These are phyloP conservation scores for Eucalyptus pauciflora DNA, from an alignment of 345 rosid species.

Conservation along the genomic window DNA sequence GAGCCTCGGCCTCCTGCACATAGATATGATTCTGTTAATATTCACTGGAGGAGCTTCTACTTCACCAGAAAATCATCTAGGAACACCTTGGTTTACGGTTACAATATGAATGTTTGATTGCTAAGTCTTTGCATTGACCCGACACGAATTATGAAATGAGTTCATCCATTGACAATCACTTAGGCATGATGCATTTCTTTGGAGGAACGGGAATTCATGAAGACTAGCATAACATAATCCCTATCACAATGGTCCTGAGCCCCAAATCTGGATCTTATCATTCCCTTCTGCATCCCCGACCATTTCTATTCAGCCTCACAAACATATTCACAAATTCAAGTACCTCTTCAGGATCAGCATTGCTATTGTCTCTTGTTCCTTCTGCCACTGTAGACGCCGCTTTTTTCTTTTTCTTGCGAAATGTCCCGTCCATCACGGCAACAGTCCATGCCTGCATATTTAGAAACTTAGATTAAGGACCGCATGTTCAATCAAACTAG, in stretches of 20 bases:
- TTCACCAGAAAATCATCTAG: no score
- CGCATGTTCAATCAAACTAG: neutral
- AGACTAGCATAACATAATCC: neutral
- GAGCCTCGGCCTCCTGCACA: no score
- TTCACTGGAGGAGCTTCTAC: no score
- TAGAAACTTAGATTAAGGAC: neutral
- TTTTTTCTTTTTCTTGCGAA: neutral
- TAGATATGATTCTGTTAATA: no score
- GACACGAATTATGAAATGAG: neutral
- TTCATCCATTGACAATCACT: neutral
- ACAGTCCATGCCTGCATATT: neutral
- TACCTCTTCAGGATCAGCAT: neutral
- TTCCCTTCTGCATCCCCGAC: neutral
- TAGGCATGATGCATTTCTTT: neutral
- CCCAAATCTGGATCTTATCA: neutral
- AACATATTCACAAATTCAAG: neutral
- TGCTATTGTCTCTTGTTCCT: neutral
- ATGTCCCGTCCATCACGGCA: neutral
- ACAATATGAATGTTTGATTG: neutral
- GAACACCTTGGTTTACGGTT: no score
- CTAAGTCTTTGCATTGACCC: neutral
- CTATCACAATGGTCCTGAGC: neutral
- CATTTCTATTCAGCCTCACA: neutral
- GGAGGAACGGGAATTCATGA: neutral
- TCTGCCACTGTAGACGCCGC: neutral